These are phyloP conservation scores for Globisporangium iwayamae DNA, from an alignment of 352 stramenopile species.

Conservation along the genomic window DNA sequence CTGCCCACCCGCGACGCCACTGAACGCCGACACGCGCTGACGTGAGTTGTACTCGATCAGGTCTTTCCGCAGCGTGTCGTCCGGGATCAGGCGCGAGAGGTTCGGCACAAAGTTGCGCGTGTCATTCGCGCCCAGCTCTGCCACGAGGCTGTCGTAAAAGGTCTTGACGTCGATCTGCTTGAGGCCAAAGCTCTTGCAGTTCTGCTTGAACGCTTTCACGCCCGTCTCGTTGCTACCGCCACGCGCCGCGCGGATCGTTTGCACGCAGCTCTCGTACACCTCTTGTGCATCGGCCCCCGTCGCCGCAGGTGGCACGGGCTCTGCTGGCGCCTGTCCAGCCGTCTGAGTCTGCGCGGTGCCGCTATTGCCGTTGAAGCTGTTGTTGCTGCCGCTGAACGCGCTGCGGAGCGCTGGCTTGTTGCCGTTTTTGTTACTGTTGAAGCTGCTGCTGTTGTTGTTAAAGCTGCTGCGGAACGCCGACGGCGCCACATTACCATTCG, in stretches of 20 bases:
- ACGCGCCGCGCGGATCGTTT: slow-evolving; percentile 44
- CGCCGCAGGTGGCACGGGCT: slow-evolving; percentile 42
- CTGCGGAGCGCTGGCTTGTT: slow-evolving; percentile 21
- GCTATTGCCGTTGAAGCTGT: slow-evolving; percentile 13
- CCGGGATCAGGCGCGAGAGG: slow-evolving; percentile 48
- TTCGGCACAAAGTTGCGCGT: slow-evolving; percentile 41
- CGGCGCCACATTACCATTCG: slow-evolving; percentile 5
- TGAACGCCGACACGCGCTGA: slow-evolving; percentile 18
- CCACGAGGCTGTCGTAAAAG: slow-evolving; percentile 54
- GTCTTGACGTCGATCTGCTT: slow-evolving; percentile 49
- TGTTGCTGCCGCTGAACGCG: slow-evolving; percentile 13
- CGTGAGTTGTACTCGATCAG: slow-evolving; percentile 52
- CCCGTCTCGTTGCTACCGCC: slow-evolving; percentile 52
- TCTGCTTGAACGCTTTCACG: slow-evolving; percentile 62
- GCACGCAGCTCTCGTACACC: slow-evolving; percentile 53
- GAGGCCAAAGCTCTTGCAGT: slow-evolving; percentile 51
- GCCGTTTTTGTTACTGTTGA: neutral
- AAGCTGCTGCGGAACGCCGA: slow-evolving; percentile 11
- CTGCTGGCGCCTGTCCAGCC: slow-evolving; percentile 14
- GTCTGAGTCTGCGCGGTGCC: slow-evolving; percentile 16
- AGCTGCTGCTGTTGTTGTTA: neutral
- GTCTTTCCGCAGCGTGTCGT: slow-evolving; percentile 43
- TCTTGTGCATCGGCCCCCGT: slow-evolving; percentile 50
- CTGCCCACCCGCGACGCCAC: neutral
- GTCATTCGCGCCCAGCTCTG: slow-evolving; percentile 39